phyloP scores from a whole-genome alignment of 2,329 filamentous ascomycete species.

The Xylariaceae sp. region DNA sequence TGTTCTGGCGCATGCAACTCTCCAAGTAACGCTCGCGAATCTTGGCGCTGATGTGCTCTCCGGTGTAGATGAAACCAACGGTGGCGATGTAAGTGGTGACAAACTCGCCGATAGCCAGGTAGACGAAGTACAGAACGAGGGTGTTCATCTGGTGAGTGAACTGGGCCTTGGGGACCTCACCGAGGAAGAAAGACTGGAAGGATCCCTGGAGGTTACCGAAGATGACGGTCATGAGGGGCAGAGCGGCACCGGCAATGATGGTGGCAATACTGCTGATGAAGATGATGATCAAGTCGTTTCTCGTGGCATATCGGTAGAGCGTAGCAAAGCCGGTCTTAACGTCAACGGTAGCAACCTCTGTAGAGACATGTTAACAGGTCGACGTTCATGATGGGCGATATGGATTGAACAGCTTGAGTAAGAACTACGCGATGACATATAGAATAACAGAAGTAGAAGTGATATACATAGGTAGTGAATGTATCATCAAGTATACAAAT shows the following conservation, averaged over 20 bases:
- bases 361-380: slow-evolving; percentile 3
- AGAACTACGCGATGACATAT: not conserved
- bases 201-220: slow-evolving; percentile 71
- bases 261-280: slow-evolving; percentile 56
- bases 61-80: slow-evolving; percentile 83
- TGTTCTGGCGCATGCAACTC: slow-evolving; percentile 81
- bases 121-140: slow-evolving; percentile 77
- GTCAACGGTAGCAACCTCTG: slow-evolving; percentile 57
- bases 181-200: slow-evolving; percentile 61
- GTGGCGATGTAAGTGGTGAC: slow-evolving; percentile 72
- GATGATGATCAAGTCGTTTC: slow-evolving; percentile 60
- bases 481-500: not conserved
- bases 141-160: slow-evolving; percentile 58
- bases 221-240: slow-evolving; percentile 76
- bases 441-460: not conserved
- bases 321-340: slow-evolving; percentile 59
- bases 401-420: not conserved
- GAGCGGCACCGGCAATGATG: slow-evolving; percentile 66
- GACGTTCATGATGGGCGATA: not conserved
- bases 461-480: not conserved
- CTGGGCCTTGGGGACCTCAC: slow-evolving; percentile 40
- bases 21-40: slow-evolving; percentile 78
- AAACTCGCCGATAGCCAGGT: slow-evolving; percentile 77
- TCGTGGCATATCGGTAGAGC: slow-evolving; percentile 66
- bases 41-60: slow-evolving; percentile 72